These are phyloP conservation scores for Suillus brevipes DNA, from an alignment of 768 basidiomycete genomes.

Conservation along the genomic window DNA sequence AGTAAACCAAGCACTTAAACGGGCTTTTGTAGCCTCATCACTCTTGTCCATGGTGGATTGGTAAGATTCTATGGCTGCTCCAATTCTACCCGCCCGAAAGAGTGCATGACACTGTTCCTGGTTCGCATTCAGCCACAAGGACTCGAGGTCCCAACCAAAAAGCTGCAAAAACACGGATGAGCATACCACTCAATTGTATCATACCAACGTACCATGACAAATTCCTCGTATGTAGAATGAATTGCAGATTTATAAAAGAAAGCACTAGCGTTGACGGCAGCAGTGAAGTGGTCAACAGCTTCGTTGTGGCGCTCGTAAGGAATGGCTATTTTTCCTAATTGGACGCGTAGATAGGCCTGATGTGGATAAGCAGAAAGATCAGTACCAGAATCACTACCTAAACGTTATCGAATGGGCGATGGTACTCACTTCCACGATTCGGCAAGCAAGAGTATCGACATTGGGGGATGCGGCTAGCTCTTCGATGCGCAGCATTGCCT, in stretches of 20 bases:
- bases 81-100: not conserved
- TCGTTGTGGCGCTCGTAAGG: not conserved
- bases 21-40: not conserved
- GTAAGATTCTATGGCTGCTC: not conserved
- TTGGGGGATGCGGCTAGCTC: not conserved
- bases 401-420: not conserved
- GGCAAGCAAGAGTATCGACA: not conserved
- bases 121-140: not conserved
- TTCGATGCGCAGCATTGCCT: not conserved
- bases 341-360: not conserved
- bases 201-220: not conserved
- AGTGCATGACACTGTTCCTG: not conserved
- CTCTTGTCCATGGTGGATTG: not conserved
- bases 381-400: not conserved
- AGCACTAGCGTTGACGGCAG: not conserved
- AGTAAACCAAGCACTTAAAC: not conserved
- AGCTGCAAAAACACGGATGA: not conserved
- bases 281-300: not conserved
- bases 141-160: not conserved
- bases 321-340: not conserved
- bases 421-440: not conserved
- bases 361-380: not conserved
- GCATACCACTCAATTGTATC: not conserved
- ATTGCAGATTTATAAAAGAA: not conserved
- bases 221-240: not conserved